Evolutionary conservation across 2,329 filamentous ascomycete species (phyloP).

Genomic region (Clonostachys sp.): DNA sequence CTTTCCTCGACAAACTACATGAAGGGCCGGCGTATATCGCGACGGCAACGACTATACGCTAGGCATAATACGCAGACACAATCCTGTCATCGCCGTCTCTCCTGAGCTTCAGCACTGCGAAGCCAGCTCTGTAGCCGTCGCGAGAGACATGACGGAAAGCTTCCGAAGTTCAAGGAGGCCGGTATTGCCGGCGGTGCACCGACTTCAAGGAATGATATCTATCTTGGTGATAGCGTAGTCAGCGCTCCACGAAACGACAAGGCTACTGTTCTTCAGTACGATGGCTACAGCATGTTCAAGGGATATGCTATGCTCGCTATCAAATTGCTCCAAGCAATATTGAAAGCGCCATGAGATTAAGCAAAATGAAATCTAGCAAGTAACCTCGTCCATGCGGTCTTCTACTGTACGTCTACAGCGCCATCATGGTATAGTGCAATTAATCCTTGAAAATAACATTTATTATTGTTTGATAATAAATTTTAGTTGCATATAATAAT

Average conservation of each 20-base stretch:
- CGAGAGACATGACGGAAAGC: slow-evolving; percentile 21
- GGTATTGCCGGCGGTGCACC: slow-evolving; percentile 13
- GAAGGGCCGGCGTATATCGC: slow-evolving; percentile 3
- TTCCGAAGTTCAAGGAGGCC: too few species aligned
- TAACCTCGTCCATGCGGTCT: too few species aligned
- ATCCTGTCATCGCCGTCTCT: slow-evolving; percentile 21
- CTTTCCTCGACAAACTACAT: slow-evolving; percentile 14
- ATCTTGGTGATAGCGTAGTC: slow-evolving; percentile 7
- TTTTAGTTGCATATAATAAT: too few species aligned
- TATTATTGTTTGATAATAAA: too few species aligned
- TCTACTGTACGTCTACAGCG: too few species aligned
- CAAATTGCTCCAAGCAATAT: too few species aligned
- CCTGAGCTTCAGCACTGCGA: slow-evolving; percentile 17
- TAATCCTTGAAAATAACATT: too few species aligned
- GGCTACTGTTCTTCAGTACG: slow-evolving; percentile 2
- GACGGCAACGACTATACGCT: slow-evolving; percentile 14
- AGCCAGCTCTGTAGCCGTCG: slow-evolving; percentile 18
- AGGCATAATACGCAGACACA: slow-evolving; percentile 18
- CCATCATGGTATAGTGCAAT: too few species aligned
- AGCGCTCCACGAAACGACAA: background rate
- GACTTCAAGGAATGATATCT: slow-evolving; percentile 9
- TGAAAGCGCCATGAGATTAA: too few species aligned
- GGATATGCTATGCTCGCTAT: too few species aligned
- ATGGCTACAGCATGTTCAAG: too few species aligned
- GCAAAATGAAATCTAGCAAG: too few species aligned